Evolutionary conservation across 2,329 filamentous ascomycete species (phyloP), one percentile per base, ranked within the genome.

Genomic region (Rhynchosporium graminicola): DNA sequence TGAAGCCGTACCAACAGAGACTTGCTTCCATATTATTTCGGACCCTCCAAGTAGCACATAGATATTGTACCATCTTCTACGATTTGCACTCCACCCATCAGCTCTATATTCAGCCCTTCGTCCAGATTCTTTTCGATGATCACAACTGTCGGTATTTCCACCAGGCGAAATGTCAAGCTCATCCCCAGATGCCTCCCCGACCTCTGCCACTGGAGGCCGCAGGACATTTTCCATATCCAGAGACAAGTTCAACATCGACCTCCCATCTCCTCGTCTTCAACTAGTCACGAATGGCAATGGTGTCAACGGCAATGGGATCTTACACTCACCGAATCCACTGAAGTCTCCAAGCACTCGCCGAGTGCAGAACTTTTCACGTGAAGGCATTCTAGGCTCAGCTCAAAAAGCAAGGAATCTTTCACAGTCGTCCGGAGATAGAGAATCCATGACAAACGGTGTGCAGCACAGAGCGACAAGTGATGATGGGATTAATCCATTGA

Each of bases 401-500:
- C 80, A 82, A 67, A 85, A 83, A 69, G 77, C 80, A 51, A 76
- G 83, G 31, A 82, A 85, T 68, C 73, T 83, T 59, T 84, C 83
- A 29, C 83, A 85, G 70, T 80, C 82, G 2, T 82, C 80, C 40
- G 82, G 82, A 13, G 77, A 80, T 61, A 60, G 72, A 55, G 71
- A 74, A 62, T 70, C 69, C 10, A 67, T 72, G 50, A 65, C 62
- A 33, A 73, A 72, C 61, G 80, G 78, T 43, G 75, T 78, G 63
- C 77, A 80, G 69, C 82, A 80, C 61, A 62, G 63, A 48, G 65
- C 69, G 33, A 66, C 64, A 50, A 80, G 78, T 70, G 82, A 86
- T 67, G 83, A 87, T 70, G 80, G 80, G 60, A 78, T 80, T 31
- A 84, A 84, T 66, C 83, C 84, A 45, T 76, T 86, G 36, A 87